A percentile compares a stretch with the other conserved stretches of the same genome.
Evolutionary conservation across 1,139 yeast genomes (phyloP).

Genomic region (Pichia sp.): DNA sequence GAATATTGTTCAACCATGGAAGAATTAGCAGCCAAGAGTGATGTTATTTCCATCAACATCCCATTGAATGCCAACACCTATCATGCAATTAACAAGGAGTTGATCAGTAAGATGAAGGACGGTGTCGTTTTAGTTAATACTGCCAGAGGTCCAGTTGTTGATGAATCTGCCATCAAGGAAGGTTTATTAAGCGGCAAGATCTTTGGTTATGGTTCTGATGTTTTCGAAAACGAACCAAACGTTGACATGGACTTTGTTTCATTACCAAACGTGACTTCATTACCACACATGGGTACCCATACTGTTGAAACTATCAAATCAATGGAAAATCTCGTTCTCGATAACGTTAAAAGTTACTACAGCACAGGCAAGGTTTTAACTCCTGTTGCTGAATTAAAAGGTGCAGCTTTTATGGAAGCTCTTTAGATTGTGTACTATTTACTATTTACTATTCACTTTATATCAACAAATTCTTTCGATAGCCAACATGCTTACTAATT

Average conservation of each 20-base stretch:
- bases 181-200: conserved; percentile 69
- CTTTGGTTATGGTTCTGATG: conserved; percentile 79
- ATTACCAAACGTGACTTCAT: conserved; percentile 58
- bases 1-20: conserved; percentile 54
- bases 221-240: conserved; percentile 79
- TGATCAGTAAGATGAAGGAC: conserved; percentile 59
- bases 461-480: too few relatives aligned
- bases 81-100: conserved; percentile 52
- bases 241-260: conserved; percentile 55
- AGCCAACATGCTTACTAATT: too few relatives aligned
- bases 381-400: conserved; percentile 39
- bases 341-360: conserved; percentile 43
- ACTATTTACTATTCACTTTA: too few relatives aligned
- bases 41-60: conserved; percentile 59
- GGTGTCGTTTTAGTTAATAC: conserved; percentile 67
- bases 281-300: conserved; percentile 85
- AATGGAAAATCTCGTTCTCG: conserved; percentile 53
- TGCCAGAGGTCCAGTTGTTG: conserved; percentile 60
- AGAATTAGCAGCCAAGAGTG: conserved; percentile 53
- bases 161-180: conserved; percentile 53
- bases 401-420: background rate
- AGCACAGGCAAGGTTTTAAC: conserved; percentile 61
- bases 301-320: conserved; percentile 52
- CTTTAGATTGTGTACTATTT: background rate
- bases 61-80: conserved; percentile 53